Percentiles rank a stretch among this genome's conserved stretches.
These are phyloP conservation scores for Poa annua DNA, from an alignment of 176 grass and related monocot genomes.

Conservation along the genomic window DNA sequence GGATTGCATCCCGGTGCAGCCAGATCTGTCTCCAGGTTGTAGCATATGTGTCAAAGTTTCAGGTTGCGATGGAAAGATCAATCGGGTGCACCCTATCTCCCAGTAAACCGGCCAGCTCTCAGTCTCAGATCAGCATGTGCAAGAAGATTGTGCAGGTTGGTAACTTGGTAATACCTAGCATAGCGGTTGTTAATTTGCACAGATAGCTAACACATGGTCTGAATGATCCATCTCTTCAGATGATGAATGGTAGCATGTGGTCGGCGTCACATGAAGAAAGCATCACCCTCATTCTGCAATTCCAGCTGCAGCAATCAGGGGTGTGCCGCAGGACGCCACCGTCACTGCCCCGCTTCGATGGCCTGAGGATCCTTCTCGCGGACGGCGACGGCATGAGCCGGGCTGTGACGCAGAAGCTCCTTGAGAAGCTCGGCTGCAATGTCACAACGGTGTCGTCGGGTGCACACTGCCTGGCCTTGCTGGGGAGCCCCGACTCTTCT, in stretches of 20 bases:
- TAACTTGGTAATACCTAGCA: constrained; percentile 19
- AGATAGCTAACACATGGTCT: not conserved
- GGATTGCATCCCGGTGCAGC: constrained; percentile 28
- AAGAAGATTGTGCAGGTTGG: constrained; percentile 61
- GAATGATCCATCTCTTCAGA: constrained; percentile 11
- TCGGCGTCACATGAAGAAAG: not conserved
- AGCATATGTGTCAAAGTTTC: constrained; percentile 50
- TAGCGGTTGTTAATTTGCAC: not conserved
- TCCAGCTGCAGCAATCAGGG: constrained; percentile 8
- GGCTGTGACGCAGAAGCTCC: constrained; percentile 71
- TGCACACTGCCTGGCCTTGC: constrained; percentile 58
- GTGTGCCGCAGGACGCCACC: not conserved
- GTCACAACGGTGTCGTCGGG: constrained; percentile 53
- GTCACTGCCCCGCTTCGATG: not conserved
- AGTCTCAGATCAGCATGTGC: constrained; percentile 40
- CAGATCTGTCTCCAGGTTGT: constrained; percentile 29
- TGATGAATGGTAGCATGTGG: constrained; percentile 42
- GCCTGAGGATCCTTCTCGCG: constrained; percentile 11
- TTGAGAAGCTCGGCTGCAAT: constrained; percentile 75
- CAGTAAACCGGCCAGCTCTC: not conserved
- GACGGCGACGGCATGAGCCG: constrained; percentile 42
- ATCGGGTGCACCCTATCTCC: not conserved
- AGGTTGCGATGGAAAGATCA: constrained; percentile 41
- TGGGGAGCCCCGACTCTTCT: constrained; percentile 34
- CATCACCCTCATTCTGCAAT: constrained; percentile 21